Evolutionary conservation across 495 filamentous ascomycete genomes (phyloP).

Genomic region (Trichodelitschia bisporula): DNA sequence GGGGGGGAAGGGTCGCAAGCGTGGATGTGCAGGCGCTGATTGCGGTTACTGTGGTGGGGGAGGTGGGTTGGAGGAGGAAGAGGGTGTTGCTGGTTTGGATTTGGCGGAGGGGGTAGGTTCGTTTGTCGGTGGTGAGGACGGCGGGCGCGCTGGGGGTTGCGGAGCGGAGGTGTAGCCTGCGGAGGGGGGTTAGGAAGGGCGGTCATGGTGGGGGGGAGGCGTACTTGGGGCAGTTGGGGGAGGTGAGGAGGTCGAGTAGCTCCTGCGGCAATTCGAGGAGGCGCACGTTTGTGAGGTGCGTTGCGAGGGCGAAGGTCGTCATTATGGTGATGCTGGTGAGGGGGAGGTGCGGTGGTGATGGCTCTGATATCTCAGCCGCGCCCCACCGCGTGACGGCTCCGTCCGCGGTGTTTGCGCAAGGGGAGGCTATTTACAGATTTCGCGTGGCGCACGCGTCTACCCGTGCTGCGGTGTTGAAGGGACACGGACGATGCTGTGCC

Average conservation of each 20-base stretch:
- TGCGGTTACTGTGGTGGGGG: slow-evolving; percentile 8
- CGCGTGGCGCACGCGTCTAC: not conserved
- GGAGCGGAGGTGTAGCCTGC: slow-evolving; percentile 19
- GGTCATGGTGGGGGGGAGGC: slow-evolving; percentile 10
- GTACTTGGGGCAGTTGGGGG: slow-evolving; percentile 22
- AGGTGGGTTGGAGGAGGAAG: slow-evolving; percentile 34
- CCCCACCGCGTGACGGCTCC: too few species aligned
- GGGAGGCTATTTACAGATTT: not conserved
- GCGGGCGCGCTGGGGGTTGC: too few species aligned
- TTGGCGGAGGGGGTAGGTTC: slow-evolving; percentile 62
- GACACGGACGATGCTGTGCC: too few species aligned
- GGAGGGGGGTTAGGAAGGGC: slow-evolving; percentile 9
- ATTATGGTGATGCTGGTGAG: not conserved
- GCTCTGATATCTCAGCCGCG: too few species aligned
- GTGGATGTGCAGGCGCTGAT: too few species aligned
- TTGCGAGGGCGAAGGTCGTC: slow-evolving; percentile 29
- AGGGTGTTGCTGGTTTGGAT: slow-evolving; percentile 81
- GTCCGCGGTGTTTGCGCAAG: not conserved
- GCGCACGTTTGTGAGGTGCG: slow-evolving; percentile 35
- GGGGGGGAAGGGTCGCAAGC: too few species aligned
- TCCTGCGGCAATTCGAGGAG: slow-evolving; percentile 65
- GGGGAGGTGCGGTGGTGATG: too few species aligned
- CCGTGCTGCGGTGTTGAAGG: not conserved
- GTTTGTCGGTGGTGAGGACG: slow-evolving; percentile 41
- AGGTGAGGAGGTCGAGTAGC: slow-evolving; percentile 32